Conservation (phyloP, 2,329 filamentous ascomycete genomes). For the Macrophomina phaseolina region DNA sequence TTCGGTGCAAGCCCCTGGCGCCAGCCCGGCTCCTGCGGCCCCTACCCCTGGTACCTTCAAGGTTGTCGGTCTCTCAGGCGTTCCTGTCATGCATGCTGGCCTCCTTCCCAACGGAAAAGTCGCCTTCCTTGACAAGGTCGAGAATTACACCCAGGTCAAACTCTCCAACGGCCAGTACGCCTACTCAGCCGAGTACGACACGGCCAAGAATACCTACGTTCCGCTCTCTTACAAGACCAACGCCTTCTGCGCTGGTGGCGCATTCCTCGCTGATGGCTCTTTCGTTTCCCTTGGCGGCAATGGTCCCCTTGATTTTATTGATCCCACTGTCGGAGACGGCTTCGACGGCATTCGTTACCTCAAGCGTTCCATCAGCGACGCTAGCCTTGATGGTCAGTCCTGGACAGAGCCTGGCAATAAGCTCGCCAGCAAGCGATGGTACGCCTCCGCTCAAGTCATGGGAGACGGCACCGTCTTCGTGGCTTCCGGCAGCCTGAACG, state of each 20-base stretch:
- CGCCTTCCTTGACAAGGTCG: slow-evolving; percentile 67
- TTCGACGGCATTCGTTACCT: slow-evolving; percentile 65
- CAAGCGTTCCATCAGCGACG: slow-evolving; percentile 52
- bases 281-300: slow-evolving; percentile 64
- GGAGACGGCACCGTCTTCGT: slow-evolving; percentile 64
- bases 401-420: slow-evolving; percentile 64
- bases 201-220: slow-evolving; percentile 53
- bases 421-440: slow-evolving; percentile 63
- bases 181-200: slow-evolving; percentile 66
- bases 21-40: slow-evolving; percentile 53
- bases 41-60: slow-evolving; percentile 54
- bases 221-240: slow-evolving; percentile 62
- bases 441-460: slow-evolving; percentile 65
- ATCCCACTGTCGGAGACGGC: slow-evolving; percentile 64
- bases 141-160: slow-evolving; percentile 65
- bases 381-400: slow-evolving; percentile 52
- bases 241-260: slow-evolving; percentile 66
- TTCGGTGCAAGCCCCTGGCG: slow-evolving; percentile 46
- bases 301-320: slow-evolving; percentile 59
- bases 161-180: slow-evolving; percentile 62
- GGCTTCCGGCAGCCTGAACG: slow-evolving; percentile 65
- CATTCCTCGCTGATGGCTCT: slow-evolving; percentile 63
- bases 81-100: slow-evolving; percentile 68
- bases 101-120: slow-evolving; percentile 65
- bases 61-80: slow-evolving; percentile 61